Percentiles rank a stretch among this genome's conserved stretches.
These are phyloP conservation scores for Linderina pennispora DNA, from an alignment of 192 early-diverging fungal species.

Conservation along the genomic window DNA sequence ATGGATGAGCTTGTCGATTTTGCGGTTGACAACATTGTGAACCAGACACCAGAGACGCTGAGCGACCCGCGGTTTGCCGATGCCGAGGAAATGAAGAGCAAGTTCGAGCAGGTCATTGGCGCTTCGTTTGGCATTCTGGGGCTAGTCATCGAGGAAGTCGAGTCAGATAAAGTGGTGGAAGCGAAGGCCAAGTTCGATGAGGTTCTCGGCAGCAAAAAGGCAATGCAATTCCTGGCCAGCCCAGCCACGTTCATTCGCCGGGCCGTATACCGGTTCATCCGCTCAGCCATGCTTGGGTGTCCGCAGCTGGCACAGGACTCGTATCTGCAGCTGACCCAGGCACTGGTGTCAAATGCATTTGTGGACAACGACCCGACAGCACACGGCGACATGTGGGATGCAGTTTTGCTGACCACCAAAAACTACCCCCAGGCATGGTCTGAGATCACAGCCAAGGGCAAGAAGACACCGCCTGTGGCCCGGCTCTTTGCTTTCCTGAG, in stretches of 20 bases:
- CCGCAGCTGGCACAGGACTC: constrained; percentile 39
- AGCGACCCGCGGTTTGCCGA: constrained; percentile 50
- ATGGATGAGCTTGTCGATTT: constrained; percentile 66
- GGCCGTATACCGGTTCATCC: constrained; percentile 28
- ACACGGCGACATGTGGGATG: constrained; percentile 83
- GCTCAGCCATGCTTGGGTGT: constrained; percentile 22
- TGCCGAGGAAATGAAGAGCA: constrained; percentile 33
- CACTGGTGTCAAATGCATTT: constrained; percentile 63
- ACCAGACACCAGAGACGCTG: constrained; percentile 75
- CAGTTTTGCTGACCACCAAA: constrained; percentile 72
- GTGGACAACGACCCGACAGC: constrained; percentile 64
- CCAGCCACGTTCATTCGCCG: constrained; percentile 28
- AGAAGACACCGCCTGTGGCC: constrained; percentile 47
- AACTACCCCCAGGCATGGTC: constrained; percentile 60
- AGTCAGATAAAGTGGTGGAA: constrained; percentile 6
- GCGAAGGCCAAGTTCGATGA: constrained; percentile 30
- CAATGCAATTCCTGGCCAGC: constrained; percentile 11
- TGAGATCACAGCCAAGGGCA: neutral
- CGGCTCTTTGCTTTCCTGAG: constrained; percentile 67
- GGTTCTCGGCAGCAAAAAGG: constrained; percentile 8
- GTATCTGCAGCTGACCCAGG: constrained; percentile 45
- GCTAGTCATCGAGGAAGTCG: constrained; percentile 27
- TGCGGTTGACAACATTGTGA: constrained; percentile 59
- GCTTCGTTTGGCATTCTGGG: constrained; percentile 32
- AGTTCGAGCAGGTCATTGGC: constrained; percentile 35